Evolutionary conservation across 768 basidiomycete genomes (phyloP).

Genomic region (Hypholoma sublateritium): DNA sequence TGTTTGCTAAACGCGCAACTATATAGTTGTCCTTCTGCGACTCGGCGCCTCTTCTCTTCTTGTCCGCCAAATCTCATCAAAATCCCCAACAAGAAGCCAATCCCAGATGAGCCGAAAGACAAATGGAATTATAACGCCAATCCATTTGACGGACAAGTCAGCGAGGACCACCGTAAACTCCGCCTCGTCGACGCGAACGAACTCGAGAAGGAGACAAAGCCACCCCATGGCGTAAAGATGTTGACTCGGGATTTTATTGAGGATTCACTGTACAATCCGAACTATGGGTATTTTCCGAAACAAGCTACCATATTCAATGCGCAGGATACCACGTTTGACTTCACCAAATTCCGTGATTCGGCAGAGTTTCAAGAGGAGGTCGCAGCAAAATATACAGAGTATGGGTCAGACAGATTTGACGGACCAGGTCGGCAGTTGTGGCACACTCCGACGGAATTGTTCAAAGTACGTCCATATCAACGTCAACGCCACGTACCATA

Average conservation of each 20-base stretch:
- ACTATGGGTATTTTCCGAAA: conserved; percentile 96
- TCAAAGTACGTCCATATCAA: conserved; percentile 62
- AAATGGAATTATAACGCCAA: conserved; percentile 80
- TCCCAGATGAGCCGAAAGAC: conserved; percentile 38
- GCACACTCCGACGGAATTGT: conserved; percentile 98
- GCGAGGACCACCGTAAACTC: conserved; percentile 41
- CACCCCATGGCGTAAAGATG: conserved; percentile 87
- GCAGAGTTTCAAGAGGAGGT: conserved; percentile 81
- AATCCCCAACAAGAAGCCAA: conserved; percentile 8
- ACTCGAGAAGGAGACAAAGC: conserved; percentile 51
- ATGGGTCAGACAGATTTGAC: conserved; percentile 58
- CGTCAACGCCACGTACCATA: background rate
- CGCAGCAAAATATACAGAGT: conserved; percentile 71
- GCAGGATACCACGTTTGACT: conserved; percentile 62
- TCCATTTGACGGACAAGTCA: conserved; percentile 53
- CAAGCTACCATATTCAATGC: conserved; percentile 88
- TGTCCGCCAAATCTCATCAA: conserved; percentile 12
- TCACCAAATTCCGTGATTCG: conserved; percentile 61
- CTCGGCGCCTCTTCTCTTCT: conserved; percentile 24
- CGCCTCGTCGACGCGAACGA: conserved; percentile 68
- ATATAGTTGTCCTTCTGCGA: conserved; percentile 5
- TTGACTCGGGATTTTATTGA: conserved; percentile 95
- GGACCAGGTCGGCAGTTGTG: conserved; percentile 89
- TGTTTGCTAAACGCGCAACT: conserved; percentile 26
- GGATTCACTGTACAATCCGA: conserved; percentile 93